Evolutionary conservation across 2,329 filamentous ascomycete genomes (phyloP).

Genomic region (Xylariaceae sp.): DNA sequence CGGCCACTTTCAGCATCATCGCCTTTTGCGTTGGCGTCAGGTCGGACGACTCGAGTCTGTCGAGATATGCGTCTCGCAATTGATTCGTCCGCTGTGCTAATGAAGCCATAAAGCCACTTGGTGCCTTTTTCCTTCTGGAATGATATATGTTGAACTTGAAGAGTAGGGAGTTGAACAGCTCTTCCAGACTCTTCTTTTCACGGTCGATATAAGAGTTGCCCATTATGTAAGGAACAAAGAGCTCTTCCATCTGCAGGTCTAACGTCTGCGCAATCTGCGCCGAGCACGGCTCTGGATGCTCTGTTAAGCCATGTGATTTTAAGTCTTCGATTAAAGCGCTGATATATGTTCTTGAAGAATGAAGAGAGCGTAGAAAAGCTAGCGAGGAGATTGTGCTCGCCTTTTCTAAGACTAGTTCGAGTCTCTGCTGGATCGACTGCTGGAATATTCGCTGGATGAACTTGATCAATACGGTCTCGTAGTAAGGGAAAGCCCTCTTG

Average conservation of each 20-base stretch:
- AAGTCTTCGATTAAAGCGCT: slow-evolving; percentile 84
- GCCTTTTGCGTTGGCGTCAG: slow-evolving; percentile 83
- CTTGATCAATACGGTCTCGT: slow-evolving; percentile 87
- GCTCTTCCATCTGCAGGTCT: slow-evolving; percentile 72
- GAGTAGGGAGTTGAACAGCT: slow-evolving; percentile 83
- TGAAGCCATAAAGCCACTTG: slow-evolving; percentile 89
- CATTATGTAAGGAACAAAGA: slow-evolving; percentile 70
- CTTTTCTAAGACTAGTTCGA: slow-evolving; percentile 95
- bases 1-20: slow-evolving; percentile 87
- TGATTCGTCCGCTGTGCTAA: slow-evolving; percentile 88
- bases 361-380: slow-evolving; percentile 85
- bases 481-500: slow-evolving; percentile 92
- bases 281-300: slow-evolving; percentile 88
- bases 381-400: slow-evolving; percentile 87
- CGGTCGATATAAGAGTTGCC: slow-evolving; percentile 69
- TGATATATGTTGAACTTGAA: slow-evolving; percentile 99
- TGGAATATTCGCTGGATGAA: slow-evolving; percentile 97
- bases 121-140: slow-evolving; percentile 79
- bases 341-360: slow-evolving; percentile 88
- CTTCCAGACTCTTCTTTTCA: slow-evolving; percentile 68
- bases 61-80: slow-evolving; percentile 86
- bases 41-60: slow-evolving; percentile 83
- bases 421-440: slow-evolving; percentile 92
- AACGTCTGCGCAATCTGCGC: slow-evolving; percentile 77
- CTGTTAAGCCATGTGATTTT: slow-evolving; percentile 90